These are phyloP conservation scores for Coffea canephora DNA, from an alignment of 257 asterid species.

Conservation along the genomic window DNA sequence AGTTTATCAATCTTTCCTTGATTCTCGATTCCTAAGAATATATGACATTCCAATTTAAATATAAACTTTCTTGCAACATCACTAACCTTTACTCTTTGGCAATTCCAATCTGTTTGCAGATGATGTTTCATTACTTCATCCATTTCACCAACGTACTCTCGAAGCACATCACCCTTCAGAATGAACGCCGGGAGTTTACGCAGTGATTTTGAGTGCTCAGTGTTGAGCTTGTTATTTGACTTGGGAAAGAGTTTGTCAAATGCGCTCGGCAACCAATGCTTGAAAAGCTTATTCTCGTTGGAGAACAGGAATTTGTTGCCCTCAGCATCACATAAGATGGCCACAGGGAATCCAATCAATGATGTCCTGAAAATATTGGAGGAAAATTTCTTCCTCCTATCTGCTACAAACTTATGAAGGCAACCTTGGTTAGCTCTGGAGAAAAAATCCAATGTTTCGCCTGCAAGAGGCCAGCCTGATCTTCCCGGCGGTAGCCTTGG, in stretches of 20 bases:
- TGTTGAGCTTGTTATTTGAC: background rate
- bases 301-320: conserved; percentile 8
- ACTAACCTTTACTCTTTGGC: background rate
- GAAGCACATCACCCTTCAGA: background rate
- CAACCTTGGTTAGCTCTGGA: background rate
- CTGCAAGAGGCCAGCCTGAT: conserved; percentile 16
- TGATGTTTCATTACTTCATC: background rate
- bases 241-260: conserved; percentile 21
- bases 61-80: background rate
- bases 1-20: conserved; percentile 5
- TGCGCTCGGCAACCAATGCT: conserved; percentile 4
- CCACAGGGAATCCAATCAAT: conserved; percentile 5
- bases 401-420: background rate
- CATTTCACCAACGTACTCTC: background rate
- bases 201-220: conserved; percentile 3
- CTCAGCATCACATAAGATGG: background rate
- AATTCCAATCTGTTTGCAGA: background rate
- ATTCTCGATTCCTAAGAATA: conserved; percentile 10
- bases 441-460: conserved; percentile 9
- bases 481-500: background rate
- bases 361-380: conserved; percentile 10
- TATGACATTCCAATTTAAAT: background rate
- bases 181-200: background rate
- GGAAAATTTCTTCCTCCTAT: background rate
- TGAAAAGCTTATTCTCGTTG: background rate